Evolutionary conservation across 108 stramenopile species (phyloP).

Genomic region (Chaetoceros muelleri): DNA sequence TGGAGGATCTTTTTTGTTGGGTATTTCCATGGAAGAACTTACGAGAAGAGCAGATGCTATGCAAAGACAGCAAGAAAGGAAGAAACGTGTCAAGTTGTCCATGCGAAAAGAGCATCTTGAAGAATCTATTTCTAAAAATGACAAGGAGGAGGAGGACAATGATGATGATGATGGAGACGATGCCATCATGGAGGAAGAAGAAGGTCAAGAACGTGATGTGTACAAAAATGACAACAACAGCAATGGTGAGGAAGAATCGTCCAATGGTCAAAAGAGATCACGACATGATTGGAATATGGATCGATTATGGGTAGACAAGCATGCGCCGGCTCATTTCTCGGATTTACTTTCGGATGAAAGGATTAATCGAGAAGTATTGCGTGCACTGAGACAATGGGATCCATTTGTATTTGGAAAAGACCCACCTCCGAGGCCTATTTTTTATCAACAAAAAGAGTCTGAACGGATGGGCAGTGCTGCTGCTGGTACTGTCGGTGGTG

Average conservation of each 20-base stretch:
- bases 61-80: constrained; percentile 3
- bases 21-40: constrained; percentile 28
- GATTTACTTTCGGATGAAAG: constrained; percentile 89
- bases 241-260: not conserved
- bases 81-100: constrained; percentile 18
- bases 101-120: constrained; percentile 12
- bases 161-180: constrained; percentile 10
- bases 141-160: constrained; percentile 4
- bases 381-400: constrained; percentile 87
- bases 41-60: constrained; percentile 32
- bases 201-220: not conserved
- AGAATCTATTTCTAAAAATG: not conserved
- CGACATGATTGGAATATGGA: not conserved
- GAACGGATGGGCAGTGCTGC: too few relatives aligned
- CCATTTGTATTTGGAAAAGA: constrained; percentile 84
- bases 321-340: constrained; percentile 81
- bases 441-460: constrained; percentile 1
- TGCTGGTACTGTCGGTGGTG: too few relatives aligned
- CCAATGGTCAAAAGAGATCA: not conserved
- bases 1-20: constrained; percentile 17
- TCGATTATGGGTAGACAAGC: constrained; percentile 85
- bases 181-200: not conserved
- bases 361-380: constrained; percentile 88
- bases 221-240: not conserved
- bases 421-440: constrained; percentile 37